Base-by-base conservation (phyloP, 192 early-diverging fungal genomes). In the Coemansia sp. region DNA sequence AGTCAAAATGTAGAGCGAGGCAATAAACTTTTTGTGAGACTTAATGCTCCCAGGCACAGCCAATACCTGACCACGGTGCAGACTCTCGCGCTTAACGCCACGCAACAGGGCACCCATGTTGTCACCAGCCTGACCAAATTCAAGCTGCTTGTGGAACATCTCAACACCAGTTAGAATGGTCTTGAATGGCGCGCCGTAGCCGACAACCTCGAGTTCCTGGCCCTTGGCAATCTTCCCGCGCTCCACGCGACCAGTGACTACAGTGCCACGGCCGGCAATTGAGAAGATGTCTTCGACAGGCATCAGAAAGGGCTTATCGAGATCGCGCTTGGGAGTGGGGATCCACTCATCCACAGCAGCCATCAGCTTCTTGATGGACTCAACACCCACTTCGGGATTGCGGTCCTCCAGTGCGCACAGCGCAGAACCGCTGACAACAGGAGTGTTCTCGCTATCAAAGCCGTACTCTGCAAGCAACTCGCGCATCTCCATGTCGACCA, bases 81-180 rank as follows among this genome's bases (percentile, higher is more conserved):
- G 86, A 64, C 94, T 89, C 76, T 99, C 97, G 70, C 95, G 91
- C 89, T 97, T 96, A 32, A 99, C 85, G 79, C 94, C 94, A 81
- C 97, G 94, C 60, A 99, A 85, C 52, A 97, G 87, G 28, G 93
- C 92, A 57, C 97, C 95, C 87, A 96, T 96, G 86, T 99, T 97
- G 80, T 99, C 95, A 78, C 97, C 95, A 61, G 97, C 94, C 78
- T 96, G 90, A 70, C 93, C 97, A 70, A 87, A 88, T 71, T 96
- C 94, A 56, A 99, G 89, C 87, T 96, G 92, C 85, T 99, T 98
- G 87, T 95, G 95, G 93, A 97, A 97, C 94, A 97, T 97, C 78
- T 99, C 97, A 62, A 99, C 89, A 64, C 95, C 94, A n/a, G 94
- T 99, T 59, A 98, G 83, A 18, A 86, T 95, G 60, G 95, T 97